Conservation (phyloP, 257 asterid species). For the Apocynum venetum region DNA sequence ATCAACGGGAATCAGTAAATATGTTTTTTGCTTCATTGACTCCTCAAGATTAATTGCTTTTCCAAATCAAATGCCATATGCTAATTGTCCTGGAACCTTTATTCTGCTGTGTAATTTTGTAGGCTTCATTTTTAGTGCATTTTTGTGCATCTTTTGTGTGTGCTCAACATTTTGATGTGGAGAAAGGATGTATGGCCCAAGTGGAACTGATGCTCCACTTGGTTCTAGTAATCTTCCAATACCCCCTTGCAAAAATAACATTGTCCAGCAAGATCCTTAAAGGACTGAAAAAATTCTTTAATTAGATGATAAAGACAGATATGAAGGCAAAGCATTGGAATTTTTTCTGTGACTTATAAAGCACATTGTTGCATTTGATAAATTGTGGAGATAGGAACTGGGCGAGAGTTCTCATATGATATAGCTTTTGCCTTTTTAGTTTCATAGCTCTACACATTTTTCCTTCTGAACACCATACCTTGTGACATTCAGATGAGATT, state of each 20-base stretch:
- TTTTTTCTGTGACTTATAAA: not conserved
- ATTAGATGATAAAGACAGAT: not conserved
- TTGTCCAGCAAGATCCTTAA: not conserved
- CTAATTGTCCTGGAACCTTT: not conserved
- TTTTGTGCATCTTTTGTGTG: too few relatives aligned
- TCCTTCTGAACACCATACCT: not conserved
- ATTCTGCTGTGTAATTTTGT: not conserved
- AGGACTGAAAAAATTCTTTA: not conserved
- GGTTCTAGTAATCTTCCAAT: not conserved
- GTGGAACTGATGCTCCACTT: not conserved
- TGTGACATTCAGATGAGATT: not conserved
- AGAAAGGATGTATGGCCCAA: not conserved
- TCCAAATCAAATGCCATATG: not conserved
- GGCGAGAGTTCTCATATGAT: not conserved
- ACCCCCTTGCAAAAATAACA: not conserved
- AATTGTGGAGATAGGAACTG: not conserved
- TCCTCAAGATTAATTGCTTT: not conserved
- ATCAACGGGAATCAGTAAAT: not conserved
- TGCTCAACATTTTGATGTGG: too few relatives aligned
- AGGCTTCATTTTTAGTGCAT: not conserved
- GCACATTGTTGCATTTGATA: not conserved
- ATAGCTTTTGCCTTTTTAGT: not conserved
- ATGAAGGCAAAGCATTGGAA: not conserved
- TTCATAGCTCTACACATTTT: not conserved
- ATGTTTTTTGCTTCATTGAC: not conserved